Base-by-base conservation (phyloP, 2,329 filamentous ascomycete species). In the Aspergillus tamarii region DNA sequence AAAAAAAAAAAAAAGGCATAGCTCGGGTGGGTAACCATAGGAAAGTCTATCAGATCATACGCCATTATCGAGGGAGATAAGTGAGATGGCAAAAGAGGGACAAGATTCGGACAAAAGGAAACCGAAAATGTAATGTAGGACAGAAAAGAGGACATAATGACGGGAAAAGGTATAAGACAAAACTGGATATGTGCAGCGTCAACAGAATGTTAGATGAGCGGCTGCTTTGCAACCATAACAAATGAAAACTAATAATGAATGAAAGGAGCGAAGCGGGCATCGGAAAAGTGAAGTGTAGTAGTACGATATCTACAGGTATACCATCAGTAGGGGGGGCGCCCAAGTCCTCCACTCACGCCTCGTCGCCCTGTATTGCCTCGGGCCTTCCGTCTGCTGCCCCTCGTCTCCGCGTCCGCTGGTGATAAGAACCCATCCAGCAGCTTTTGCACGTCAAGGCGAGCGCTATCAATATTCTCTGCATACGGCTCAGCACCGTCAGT, bases 341-440 rank as follows among this genome's bases (percentile, higher is more conserved):
- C 74, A 41, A 77, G 72, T 14, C 75, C 75, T 48, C 72, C 71
- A 11, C 66, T 72, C 12, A 69, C 65, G 52, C 67, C 66, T 21
- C 74, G 71, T 64, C 70, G 68, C 56, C 63, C 67, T 19, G 59
- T 57, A 48, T 62, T 62, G 59, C 62, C 67, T 48, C 64, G 59
- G 21, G 64, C 46, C 48, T 67, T 63, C 16, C 62, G 50, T 41
- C 53, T 65, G 56, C 63, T 66, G 59, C 69, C 69, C 19, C 67
- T 52, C 52, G 64, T n/a, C 7, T 68, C 64, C 23, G 61, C 64
- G 28, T 72, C 64, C 30, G 69, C 63, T 19, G 72, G 71, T 14
- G 73, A 74, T 21, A 78, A 65, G 64, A 79, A 76, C 0, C 76
- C 74, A 52, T 78, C 73, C 43, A 81, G 64, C 12, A 81, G 71